Evolutionary conservation across 1,284 basidiomycete genomes (phyloP), one percentile per base, ranked within the genome.

Genomic region (Pyrrhoderma lamaoense): DNA sequence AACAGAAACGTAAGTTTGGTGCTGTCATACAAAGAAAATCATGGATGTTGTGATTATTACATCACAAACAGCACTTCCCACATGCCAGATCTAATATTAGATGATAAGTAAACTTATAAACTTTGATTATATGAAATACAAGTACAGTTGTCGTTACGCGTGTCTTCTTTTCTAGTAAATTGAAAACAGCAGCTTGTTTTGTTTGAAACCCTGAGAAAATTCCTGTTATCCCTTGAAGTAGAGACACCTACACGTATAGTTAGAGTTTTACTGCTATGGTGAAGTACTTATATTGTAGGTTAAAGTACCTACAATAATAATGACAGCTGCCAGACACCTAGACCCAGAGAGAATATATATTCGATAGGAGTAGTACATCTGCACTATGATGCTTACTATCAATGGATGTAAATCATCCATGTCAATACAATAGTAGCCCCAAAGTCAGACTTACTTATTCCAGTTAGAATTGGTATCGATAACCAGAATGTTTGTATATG

Each of bases 61-160:
- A 35, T 46, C 45, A 34, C 45, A 46, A 13, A 37, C 16, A 31
- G 45, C 45, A n/a, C 22, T 46, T 16, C 22, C 19, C 16, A 34
- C 16, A 35, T 16, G 25, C 45, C 45, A 46, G 8, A 46, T 3
- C 45, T 46, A 16, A 31, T 5, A 8, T 4, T 8, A 18, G 9
- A 31, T 21, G n/a, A n/a, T n/a, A n/a, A n/a, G n/a, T n/a, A n/a
- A n/a, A n/a, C 3, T 46, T 4, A 16, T 16, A 8, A 16, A 34
- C 11, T 14, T 3, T 5, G 18, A n/a, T n/a, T n/a, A n/a, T n/a
- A 7, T 11, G 7, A 3, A 37, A 8, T 11, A 3, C n/a, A 13
- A 46, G 16, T 3, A n/a, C 11, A 25, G 9, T 31, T n/a, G 34
- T n/a, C 13, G 13, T 3, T 18, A 19, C 3, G 27, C 21, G 9